phyloP scores from a whole-genome alignment of 2,329 filamentous ascomycete species.

The Trichophyton rubrum region DNA sequence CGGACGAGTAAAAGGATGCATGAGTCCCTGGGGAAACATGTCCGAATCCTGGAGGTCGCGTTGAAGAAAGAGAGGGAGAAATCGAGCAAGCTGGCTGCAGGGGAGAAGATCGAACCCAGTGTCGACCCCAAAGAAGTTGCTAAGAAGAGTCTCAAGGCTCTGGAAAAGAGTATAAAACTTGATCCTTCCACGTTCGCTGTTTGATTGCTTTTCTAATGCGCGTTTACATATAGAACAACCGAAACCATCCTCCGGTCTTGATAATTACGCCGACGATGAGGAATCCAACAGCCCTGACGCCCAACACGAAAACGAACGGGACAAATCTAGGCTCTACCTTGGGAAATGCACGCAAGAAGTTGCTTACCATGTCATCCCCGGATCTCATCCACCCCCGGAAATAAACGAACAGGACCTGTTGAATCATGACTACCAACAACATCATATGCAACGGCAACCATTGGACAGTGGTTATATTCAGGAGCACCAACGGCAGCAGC shows the following conservation, averaged over 20 bases:
- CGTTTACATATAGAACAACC: slow-evolving; percentile 26
- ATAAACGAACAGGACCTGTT: slow-evolving; percentile 32
- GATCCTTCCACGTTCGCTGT: background rate
- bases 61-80: slow-evolving; percentile 70
- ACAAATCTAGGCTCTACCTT: slow-evolving; percentile 51
- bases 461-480: slow-evolving; percentile 35
- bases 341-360: slow-evolving; percentile 57
- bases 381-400: slow-evolving; percentile 47
- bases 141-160: slow-evolving; percentile 32
- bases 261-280: slow-evolving; percentile 33
- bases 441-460: slow-evolving; percentile 39
- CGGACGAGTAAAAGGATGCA: slow-evolving; percentile 78
- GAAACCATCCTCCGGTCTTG: slow-evolving; percentile 39
- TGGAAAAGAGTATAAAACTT: slow-evolving; percentile 25
- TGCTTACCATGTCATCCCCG: slow-evolving; percentile 55
- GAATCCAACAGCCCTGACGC: slow-evolving; percentile 37
- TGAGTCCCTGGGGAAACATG: slow-evolving; percentile 79
- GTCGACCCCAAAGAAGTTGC: slow-evolving; percentile 36
- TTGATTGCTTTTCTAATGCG: background rate
- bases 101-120: slow-evolving; percentile 37
- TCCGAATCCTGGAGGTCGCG: slow-evolving; percentile 77
- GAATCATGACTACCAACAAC: slow-evolving; percentile 35
- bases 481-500: slow-evolving; percentile 47
- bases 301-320: slow-evolving; percentile 46
- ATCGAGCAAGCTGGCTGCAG: slow-evolving; percentile 42